A percentile compares a stretch with the other conserved stretches of the same genome.
These are phyloP conservation scores for Coffea canephora DNA, from an alignment of 257 asterid species.

Conservation along the genomic window DNA sequence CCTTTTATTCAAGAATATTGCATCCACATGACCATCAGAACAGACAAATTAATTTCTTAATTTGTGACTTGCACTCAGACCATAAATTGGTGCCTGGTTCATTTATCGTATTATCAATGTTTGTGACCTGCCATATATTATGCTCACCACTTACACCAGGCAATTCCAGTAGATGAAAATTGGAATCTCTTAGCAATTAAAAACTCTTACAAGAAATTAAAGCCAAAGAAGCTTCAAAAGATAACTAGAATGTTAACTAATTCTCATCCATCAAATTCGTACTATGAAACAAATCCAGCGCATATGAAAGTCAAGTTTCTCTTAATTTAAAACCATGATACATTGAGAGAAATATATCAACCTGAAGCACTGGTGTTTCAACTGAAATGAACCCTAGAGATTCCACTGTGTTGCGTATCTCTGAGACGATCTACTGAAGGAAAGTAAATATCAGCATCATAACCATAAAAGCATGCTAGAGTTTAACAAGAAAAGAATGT, in stretches of 20 bases:
- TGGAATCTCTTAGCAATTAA: neutral
- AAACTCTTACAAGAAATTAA: neutral
- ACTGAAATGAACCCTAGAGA: constrained; percentile 90
- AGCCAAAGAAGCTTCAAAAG: neutral
- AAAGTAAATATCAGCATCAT: constrained; percentile 33
- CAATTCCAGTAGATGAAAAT: too few species aligned
- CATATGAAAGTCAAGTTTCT: neutral
- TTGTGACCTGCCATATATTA: neutral
- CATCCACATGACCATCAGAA: neutral
- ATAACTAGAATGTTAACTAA: neutral
- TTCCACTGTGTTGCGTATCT: constrained; percentile 88
- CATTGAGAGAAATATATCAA: constrained; percentile 29
- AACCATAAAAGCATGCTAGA: neutral
- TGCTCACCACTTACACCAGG: neutral
- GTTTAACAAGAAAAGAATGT: neutral
- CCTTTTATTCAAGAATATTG: neutral
- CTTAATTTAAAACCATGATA: neutral
- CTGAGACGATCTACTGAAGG: constrained; percentile 83
- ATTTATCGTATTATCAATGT: neutral
- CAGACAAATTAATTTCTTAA: neutral
- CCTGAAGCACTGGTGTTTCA: constrained; percentile 99
- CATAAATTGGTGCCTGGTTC: neutral
- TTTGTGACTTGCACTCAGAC: neutral
- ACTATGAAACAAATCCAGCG: neutral
- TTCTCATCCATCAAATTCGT: neutral